Evolutionary conservation across 1,284 basidiomycete genomes (phyloP).

Genomic region (Coniferiporia weirii): DNA sequence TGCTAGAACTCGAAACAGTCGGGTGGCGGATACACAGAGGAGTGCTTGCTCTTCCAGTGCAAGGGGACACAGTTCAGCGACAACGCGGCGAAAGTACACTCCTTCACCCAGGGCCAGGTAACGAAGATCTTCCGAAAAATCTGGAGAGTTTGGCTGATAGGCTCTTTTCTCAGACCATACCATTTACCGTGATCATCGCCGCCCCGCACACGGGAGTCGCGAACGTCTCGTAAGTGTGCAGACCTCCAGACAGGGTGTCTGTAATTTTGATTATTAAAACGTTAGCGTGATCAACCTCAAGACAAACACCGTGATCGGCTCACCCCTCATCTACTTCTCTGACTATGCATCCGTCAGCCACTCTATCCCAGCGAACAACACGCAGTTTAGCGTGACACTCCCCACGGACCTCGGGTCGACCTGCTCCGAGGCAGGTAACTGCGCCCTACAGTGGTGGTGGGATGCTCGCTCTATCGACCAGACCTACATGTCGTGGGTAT

Average conservation of each 20-base stretch:
- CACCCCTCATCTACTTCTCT: neutral
- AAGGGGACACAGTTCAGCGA: conserved; percentile 2
- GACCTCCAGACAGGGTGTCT: no score
- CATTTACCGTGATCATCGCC: neutral
- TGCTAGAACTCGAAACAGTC: neutral
- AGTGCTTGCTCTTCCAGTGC: neutral
- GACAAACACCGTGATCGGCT: neutral
- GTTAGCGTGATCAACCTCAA: neutral
- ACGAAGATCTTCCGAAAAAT: neutral
- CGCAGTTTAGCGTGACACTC: neutral
- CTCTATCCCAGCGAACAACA: neutral
- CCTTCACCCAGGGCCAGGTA: neutral
- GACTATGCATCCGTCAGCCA: neutral
- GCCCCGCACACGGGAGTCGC: conserved; percentile 5
- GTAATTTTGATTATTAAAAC: neutral
- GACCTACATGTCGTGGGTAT: neutral
- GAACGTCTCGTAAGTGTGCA: neutral
- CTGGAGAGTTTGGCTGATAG: neutral
- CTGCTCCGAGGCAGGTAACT: neutral
- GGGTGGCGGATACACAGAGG: neutral
- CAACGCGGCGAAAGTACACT: neutral
- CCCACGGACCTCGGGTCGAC: neutral
- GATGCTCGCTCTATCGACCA: neutral
- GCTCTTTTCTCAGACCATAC: neutral
- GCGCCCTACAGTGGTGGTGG: neutral